A percentile compares a stretch with the other conserved stretches of the same genome.
These are phyloP conservation scores for Rhizopogon sp. DNA, from an alignment of 768 basidiomycete species.

Conservation along the genomic window DNA sequence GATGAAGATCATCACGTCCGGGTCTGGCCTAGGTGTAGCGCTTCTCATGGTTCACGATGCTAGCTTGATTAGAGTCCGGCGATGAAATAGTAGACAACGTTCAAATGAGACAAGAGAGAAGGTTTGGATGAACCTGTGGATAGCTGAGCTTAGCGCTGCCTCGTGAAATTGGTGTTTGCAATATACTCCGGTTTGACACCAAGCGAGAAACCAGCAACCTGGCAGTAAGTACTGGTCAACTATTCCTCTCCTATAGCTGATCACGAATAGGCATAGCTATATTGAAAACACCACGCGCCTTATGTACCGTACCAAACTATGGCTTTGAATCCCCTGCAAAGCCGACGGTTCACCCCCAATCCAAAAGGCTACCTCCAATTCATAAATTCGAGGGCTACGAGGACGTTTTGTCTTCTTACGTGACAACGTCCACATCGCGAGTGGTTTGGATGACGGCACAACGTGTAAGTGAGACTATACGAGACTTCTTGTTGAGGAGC, in stretches of 20 bases:
- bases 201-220: neutral
- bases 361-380: neutral
- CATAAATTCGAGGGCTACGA: neutral
- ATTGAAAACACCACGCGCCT: neutral
- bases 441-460: neutral
- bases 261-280: neutral
- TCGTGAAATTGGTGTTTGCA: neutral
- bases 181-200: neutral
- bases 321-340: neutral
- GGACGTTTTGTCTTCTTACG: neutral
- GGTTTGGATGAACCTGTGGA: no score
- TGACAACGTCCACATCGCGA: neutral
- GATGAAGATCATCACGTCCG: no score
- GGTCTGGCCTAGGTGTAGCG: no score
- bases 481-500: neutral
- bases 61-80: no score
- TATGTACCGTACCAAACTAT: neutral
- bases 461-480: neutral
- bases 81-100: no score
- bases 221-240: neutral
- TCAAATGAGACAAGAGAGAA: no score
- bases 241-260: neutral
- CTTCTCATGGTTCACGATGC: no score
- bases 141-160: neutral
- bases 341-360: neutral